phyloP scores from a whole-genome alignment of 768 basidiomycete genomes.

The Boletus sp. region DNA sequence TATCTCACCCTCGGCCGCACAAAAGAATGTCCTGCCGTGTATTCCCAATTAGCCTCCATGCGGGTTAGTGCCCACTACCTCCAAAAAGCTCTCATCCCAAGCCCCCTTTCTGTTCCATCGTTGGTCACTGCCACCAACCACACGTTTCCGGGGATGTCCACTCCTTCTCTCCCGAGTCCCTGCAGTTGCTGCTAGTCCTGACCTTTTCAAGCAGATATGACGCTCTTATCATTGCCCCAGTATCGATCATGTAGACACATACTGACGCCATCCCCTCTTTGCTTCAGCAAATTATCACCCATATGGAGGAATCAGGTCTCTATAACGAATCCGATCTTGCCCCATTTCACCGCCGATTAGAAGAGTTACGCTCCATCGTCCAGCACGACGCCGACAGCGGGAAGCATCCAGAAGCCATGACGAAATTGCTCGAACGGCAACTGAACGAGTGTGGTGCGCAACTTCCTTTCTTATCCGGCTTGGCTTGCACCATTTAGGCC shows the following conservation, averaged over 20 bases:
- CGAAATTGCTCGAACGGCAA: conserved; percentile 85
- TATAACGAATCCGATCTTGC: conserved; percentile 90
- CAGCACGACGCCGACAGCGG: conserved; percentile 76
- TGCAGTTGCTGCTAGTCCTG: conserved; percentile 19
- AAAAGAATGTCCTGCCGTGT: conserved; percentile 89
- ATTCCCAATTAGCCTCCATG: conserved; percentile 95
- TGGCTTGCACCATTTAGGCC: neutral
- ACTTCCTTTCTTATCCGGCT: conserved; percentile 5
- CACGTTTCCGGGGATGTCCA: conserved; percentile 1
- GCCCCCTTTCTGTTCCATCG: conserved; percentile 4
- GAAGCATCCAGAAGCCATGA: conserved; percentile 83
- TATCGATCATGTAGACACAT: conserved; percentile 20
- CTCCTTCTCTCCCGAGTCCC: conserved; percentile 6
- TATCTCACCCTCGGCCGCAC: conserved; percentile 98
- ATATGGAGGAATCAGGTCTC: conserved; percentile 93
- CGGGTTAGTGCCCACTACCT: conserved; percentile 57
- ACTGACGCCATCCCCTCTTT: conserved; percentile 24
- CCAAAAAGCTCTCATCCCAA: neutral
- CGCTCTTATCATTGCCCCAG: conserved; percentile 18
- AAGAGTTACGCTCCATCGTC: conserved; percentile 82
- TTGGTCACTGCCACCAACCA: neutral
- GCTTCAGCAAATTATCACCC: conserved; percentile 84
- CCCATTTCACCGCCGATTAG: conserved; percentile 80
- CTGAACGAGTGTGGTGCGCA: conserved; percentile 86
- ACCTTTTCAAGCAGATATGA: conserved; percentile 25